These are phyloP conservation scores for Rhizopogon vesiculosus DNA, from an alignment of 768 basidiomycete genomes.

Conservation along the genomic window DNA sequence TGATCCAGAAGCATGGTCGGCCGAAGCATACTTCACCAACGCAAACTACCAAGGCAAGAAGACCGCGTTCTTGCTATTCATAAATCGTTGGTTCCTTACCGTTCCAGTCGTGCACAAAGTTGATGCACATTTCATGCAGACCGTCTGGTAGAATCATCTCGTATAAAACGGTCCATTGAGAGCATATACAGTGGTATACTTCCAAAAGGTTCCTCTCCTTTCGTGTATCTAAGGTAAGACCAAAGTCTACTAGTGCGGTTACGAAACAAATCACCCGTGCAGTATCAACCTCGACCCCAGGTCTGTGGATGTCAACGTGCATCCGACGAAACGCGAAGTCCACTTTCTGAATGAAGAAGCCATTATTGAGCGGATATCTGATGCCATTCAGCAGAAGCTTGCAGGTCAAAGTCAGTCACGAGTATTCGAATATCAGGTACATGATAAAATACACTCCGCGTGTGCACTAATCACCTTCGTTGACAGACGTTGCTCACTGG, in stretches of 20 bases:
- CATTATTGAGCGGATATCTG: slow-evolving; percentile 74
- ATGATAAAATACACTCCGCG: not conserved
- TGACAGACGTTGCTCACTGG: slow-evolving; percentile 58
- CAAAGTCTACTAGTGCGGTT: not conserved
- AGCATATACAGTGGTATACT: slow-evolving; percentile 78
- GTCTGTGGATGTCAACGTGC: slow-evolving; percentile 94
- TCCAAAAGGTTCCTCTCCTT: slow-evolving; percentile 86
- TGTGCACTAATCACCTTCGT: not conserved
- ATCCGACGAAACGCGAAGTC: slow-evolving; percentile 96
- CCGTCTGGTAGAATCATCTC: slow-evolving; percentile 83
- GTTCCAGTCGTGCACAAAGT: not conserved
- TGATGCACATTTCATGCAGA: slow-evolving; percentile 41
- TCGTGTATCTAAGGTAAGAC: slow-evolving; percentile 87
- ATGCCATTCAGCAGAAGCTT: slow-evolving; percentile 64
- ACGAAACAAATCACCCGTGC: not conserved
- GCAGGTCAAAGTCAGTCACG: slow-evolving; percentile 61
- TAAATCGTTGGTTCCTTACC: slow-evolving; percentile 67
- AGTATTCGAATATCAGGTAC: slow-evolving; percentile 69
- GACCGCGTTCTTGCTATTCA: slow-evolving; percentile 82
- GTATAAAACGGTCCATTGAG: slow-evolving; percentile 86
- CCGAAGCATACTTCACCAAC: slow-evolving; percentile 75
- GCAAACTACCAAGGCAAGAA: slow-evolving; percentile 90
- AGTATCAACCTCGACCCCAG: slow-evolving; percentile 83
- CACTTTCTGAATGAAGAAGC: slow-evolving; percentile 90
- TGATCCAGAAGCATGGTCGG: slow-evolving; percentile 55